Base-by-base conservation (phyloP, 768 basidiomycete genomes). In the Agaricus sinodeliciosus region DNA sequence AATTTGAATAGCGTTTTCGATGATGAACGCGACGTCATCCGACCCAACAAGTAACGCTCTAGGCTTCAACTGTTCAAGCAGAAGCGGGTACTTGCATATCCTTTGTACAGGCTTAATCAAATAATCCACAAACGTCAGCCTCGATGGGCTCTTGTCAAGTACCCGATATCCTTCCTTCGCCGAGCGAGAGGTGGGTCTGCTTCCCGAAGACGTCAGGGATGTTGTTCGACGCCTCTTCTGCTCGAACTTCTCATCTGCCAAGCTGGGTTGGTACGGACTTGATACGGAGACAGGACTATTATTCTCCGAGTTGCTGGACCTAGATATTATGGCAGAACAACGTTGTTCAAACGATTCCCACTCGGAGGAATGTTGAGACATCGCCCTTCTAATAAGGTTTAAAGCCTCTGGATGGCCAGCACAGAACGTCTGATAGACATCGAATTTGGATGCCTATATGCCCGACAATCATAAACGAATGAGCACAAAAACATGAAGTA, bases 81-180 rank as follows among this genome's bases (percentile, higher is more conserved):
- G 77, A 47, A 98, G 77, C 15, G 94, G 92, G 63, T 99, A 99
- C 60, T 86, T 90, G 78, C 94, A 97, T 46, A 99, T 87, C 47
- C 94, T 76, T 67, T 99, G 95, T 13, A 97, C 79, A n/a, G 95
- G 95, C 67, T 93, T 93, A 71, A 99, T 97, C 70, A 97, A 78
- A 64, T 94, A 94, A 69, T 98, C 95, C 59, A 81, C 71, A 66
- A 89, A 82, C 53, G 76, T 75, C 35, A 89, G 18, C 79, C 78
- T 11, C 70, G 65, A 4, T 61, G 59, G 43, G 61, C 57, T 18
- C 48, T 39, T n/a, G 55, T 42, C 63, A 5, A 58, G 27, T 19
- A 65, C 59, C 46, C 59, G 59, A 6, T 61, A 48, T 5, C 62
- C 57, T 3, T 73, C 72, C 56, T 66, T 75, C 2, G 68, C 54